phyloP scores from a whole-genome alignment of 1,284 basidiomycete species.

The Ceratobasidium sp. region DNA sequence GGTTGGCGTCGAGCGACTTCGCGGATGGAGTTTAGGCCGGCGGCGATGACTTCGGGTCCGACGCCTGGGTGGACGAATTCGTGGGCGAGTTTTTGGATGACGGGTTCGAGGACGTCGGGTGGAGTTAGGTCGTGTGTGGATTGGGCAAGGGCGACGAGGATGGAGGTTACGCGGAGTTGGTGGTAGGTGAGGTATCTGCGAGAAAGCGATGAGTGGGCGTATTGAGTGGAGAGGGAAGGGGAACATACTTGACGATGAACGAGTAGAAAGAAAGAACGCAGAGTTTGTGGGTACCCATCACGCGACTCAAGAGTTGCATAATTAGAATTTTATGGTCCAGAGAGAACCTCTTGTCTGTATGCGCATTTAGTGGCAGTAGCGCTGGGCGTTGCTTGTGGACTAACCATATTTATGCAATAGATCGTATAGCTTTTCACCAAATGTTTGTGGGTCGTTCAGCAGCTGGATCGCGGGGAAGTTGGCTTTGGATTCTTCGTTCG shows the following conservation, averaged over 20 bases:
- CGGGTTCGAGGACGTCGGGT: constrained; percentile 91
- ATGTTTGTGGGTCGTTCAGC: constrained; percentile 95
- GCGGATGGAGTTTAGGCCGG: constrained; percentile 94
- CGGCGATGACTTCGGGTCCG: constrained; percentile 93
- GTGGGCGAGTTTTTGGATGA: constrained; percentile 91
- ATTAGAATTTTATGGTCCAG: constrained; percentile 97
- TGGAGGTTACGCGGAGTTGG: constrained; percentile 93
- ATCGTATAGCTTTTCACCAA: constrained; percentile 95
- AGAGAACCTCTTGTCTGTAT: constrained; percentile 87
- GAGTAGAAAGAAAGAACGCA: constrained; percentile 97
- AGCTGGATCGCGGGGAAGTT: constrained; percentile 97
- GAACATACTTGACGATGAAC: constrained; percentile 79
- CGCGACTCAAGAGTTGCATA: constrained; percentile 97
- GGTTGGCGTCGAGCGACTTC: constrained; percentile 95
- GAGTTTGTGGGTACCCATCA: constrained; percentile 94
- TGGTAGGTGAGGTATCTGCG: constrained; percentile 90
- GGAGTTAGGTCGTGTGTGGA: constrained; percentile 97
- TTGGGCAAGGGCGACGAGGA: constrained; percentile 95
- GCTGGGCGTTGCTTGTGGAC: constrained; percentile 33
- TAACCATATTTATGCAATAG: constrained; percentile 77
- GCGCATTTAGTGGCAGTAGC: background rate
- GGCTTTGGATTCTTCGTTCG: constrained; percentile 65
- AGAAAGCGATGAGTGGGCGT: background rate
- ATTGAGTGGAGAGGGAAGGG: background rate
- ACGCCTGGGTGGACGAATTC: constrained; percentile 99